Conservation (phyloP, 139 green algal genomes). For the Choricystis sp. region DNA sequence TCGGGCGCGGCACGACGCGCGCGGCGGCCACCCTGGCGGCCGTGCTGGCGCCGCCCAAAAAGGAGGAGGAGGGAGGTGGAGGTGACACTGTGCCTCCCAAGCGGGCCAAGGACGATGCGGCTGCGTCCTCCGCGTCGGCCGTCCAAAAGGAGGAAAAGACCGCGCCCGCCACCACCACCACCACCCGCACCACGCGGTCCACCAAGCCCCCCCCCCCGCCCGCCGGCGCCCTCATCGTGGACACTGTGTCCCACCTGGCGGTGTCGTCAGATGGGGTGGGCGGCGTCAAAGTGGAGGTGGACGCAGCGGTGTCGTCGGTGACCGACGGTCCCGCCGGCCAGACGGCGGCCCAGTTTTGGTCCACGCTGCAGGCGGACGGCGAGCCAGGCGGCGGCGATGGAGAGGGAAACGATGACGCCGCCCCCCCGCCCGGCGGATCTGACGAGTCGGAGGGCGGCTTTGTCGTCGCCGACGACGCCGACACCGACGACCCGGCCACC, state of each 20-base stretch:
- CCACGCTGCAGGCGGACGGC: background rate
- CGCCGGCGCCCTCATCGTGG: too few relatives aligned
- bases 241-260: too few relatives aligned
- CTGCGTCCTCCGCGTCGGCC: too few relatives aligned
- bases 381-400: background rate
- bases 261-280: too few relatives aligned
- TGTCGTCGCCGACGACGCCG: slow-evolving; percentile 2
- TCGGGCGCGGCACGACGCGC: background rate
- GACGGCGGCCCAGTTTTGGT: background rate
- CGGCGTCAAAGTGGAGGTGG: too few relatives aligned
- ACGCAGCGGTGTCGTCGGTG: too few relatives aligned
- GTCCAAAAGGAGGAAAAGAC: too few relatives aligned
- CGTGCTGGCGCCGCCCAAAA: background rate
- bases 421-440: background rate
- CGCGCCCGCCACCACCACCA: background rate
- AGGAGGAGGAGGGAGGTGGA: too few relatives aligned
- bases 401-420: background rate
- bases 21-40: background rate
- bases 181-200: background rate
- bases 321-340: too few relatives aligned
- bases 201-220: too few relatives aligned
- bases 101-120: too few relatives aligned
- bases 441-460: background rate
- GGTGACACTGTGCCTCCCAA: too few relatives aligned
- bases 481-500: slow-evolving; percentile 2